Conservation (phyloP, 345 rosid species). For the Trapa bicornis region DNA sequence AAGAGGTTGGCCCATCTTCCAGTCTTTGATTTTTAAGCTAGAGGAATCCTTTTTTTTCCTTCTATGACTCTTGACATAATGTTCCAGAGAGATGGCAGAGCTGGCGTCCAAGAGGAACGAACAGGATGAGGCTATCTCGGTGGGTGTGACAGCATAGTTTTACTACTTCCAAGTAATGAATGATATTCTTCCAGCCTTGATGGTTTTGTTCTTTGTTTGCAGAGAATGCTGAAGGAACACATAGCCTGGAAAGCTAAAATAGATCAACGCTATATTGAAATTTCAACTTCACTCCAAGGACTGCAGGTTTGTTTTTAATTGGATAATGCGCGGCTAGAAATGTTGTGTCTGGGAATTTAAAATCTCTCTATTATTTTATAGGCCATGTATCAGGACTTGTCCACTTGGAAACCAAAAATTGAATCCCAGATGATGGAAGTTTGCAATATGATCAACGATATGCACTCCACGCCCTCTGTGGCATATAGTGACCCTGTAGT, state of each 20-base stretch:
- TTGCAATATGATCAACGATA: no score
- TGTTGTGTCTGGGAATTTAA: not conserved
- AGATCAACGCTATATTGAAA: constrained; percentile 42
- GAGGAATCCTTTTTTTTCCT: not conserved
- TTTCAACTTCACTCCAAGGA: constrained; percentile 53
- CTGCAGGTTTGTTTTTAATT: constrained; percentile 46
- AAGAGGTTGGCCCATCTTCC: constrained; percentile 17
- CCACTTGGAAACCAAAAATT: no score
- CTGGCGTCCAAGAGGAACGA: constrained; percentile 36
- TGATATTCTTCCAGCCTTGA: not conserved
- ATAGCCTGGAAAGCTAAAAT: constrained; percentile 48
- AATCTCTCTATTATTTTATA: constrained; percentile 13
- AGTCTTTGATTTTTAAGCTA: not conserved
- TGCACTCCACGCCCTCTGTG: no score
- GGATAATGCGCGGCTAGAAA: not conserved
- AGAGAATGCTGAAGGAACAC: constrained; percentile 49
- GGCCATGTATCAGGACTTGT: constrained; percentile 13
- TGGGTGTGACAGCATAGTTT: constrained; percentile 34
- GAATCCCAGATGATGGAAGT: no score
- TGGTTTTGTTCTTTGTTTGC: constrained; percentile 9
- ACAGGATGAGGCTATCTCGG: constrained; percentile 28
- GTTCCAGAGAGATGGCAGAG: constrained; percentile 46
- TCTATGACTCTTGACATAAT: not conserved
- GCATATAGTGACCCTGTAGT: constrained; percentile 24
- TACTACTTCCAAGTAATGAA: not conserved